Evolutionary conservation across 805 yeast species (phyloP).

Genomic region (Saturnispora ahearnii): DNA sequence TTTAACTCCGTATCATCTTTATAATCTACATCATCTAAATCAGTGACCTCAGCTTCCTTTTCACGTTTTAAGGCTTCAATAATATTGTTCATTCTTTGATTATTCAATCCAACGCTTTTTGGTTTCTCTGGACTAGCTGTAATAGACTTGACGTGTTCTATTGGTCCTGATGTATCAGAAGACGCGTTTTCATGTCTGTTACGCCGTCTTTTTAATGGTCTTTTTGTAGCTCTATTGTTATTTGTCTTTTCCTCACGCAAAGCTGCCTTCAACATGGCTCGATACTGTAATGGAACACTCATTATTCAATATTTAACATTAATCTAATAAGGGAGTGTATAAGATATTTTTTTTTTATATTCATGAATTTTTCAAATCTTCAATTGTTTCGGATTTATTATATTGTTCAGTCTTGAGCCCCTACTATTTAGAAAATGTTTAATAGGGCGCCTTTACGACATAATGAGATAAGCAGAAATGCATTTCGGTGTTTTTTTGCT

Average conservation of each 20-base stretch:
- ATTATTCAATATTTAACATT: neutral
- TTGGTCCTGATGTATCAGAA: neutral
- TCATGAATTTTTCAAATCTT: neutral
- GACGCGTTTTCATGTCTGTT: neutral
- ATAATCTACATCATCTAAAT: neutral
- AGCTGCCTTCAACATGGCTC: constrained; percentile 3
- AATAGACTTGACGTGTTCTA: neutral
- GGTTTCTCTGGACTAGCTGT: neutral
- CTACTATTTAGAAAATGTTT: neutral
- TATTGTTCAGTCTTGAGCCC: no score
- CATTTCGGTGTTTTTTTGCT: neutral
- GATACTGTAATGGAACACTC: constrained; percentile 7
- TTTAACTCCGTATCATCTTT: neutral
- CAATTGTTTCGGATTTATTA: no score
- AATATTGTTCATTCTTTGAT: neutral
- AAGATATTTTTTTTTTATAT: neutral
- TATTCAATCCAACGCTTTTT: neutral
- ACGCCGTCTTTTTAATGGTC: constrained; percentile 8
- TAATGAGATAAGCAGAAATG: neutral
- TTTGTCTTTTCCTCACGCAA: neutral
- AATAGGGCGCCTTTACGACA: neutral
- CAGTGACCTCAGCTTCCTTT: neutral
- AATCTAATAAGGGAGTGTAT: neutral
- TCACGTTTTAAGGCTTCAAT: neutral
- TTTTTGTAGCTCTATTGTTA: neutral